A percentile compares a stretch with the other conserved stretches of the same genome.
These are phyloP conservation scores for Fusarium camptoceras DNA, from an alignment of 2,329 filamentous ascomycete genomes.

Conservation along the genomic window DNA sequence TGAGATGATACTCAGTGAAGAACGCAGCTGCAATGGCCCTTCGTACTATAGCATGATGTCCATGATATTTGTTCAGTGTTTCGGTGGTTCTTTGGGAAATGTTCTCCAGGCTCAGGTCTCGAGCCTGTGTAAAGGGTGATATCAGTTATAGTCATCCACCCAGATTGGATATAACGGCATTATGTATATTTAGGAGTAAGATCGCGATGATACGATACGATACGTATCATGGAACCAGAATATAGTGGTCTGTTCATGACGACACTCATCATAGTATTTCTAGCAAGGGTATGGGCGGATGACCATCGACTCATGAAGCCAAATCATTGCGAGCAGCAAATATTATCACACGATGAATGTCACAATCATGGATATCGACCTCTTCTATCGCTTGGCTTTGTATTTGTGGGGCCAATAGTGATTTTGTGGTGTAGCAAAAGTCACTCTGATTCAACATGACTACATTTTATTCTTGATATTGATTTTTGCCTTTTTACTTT, in stretches of 20 bases:
- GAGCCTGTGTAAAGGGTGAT: background rate
- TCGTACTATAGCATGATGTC: slow-evolving; percentile 10
- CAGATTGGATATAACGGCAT: slow-evolving; percentile 21
- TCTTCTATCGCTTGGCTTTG: background rate
- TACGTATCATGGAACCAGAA: background rate
- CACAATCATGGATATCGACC: background rate
- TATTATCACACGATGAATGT: background rate
- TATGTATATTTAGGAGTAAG: slow-evolving; percentile 3
- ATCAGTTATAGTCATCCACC: background rate
- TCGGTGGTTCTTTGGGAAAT: background rate
- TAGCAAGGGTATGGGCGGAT: background rate
- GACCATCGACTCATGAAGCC: slow-evolving; percentile 3
- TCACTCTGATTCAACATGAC: background rate
- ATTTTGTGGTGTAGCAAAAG: background rate
- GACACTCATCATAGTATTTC: background rate
- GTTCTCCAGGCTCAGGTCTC: background rate
- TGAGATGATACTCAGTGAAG: slow-evolving; percentile 46
- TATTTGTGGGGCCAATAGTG: background rate
- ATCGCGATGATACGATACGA: background rate
- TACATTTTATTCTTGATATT: background rate
- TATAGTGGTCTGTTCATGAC: slow-evolving; percentile 21
- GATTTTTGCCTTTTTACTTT: background rate
- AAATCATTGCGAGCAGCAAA: background rate
- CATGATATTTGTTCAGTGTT: slow-evolving; percentile 11
- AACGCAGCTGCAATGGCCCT: background rate